These are phyloP conservation scores for Gremmenia infestans DNA, from an alignment of 2,329 filamentous ascomycete species.

Conservation along the genomic window DNA sequence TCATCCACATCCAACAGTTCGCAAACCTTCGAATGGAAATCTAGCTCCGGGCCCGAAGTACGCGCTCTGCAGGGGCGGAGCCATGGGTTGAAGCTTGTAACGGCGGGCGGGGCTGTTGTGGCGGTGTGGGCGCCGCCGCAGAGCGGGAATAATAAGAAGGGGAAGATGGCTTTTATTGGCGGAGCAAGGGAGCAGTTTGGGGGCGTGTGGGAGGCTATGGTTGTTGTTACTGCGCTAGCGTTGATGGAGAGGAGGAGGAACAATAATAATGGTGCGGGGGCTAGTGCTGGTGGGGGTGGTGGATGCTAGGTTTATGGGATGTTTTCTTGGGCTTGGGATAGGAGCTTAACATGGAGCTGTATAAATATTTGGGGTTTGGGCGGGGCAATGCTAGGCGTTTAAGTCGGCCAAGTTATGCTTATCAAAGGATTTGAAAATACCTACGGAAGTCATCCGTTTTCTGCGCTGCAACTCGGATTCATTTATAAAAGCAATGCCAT, in stretches of 20 bases:
- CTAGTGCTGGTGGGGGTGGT: neutral
- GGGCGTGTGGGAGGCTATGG: slow-evolving; percentile 13
- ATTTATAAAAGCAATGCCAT: too few species aligned
- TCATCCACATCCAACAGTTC: neutral
- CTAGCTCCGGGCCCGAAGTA: slow-evolving; percentile 13
- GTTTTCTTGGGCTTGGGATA: too few species aligned
- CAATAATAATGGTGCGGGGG: slow-evolving; percentile 4
- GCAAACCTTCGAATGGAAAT: slow-evolving; percentile 20
- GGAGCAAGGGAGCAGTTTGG: slow-evolving; percentile 14
- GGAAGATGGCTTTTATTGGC: slow-evolving; percentile 18
- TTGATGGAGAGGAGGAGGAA: slow-evolving; percentile 14
- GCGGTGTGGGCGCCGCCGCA: slow-evolving; percentile 17
- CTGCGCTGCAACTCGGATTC: too few species aligned
- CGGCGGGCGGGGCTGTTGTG: slow-evolving; percentile 12
- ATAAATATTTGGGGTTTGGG: too few species aligned
- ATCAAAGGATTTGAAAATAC: too few species aligned
- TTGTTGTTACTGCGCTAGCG: slow-evolving; percentile 13
- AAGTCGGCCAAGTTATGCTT: too few species aligned
- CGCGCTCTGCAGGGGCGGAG: slow-evolving; percentile 7
- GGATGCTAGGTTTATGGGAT: neutral
- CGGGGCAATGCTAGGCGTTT: too few species aligned
- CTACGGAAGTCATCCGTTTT: too few species aligned
- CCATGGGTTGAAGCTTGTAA: slow-evolving; percentile 19
- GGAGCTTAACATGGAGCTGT: too few species aligned
- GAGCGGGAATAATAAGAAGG: slow-evolving; percentile 15